Evolutionary conservation across 2,329 filamentous ascomycete species (phyloP), one percentile per base, ranked within the genome.

Genomic region (Clonostachys sp.): DNA sequence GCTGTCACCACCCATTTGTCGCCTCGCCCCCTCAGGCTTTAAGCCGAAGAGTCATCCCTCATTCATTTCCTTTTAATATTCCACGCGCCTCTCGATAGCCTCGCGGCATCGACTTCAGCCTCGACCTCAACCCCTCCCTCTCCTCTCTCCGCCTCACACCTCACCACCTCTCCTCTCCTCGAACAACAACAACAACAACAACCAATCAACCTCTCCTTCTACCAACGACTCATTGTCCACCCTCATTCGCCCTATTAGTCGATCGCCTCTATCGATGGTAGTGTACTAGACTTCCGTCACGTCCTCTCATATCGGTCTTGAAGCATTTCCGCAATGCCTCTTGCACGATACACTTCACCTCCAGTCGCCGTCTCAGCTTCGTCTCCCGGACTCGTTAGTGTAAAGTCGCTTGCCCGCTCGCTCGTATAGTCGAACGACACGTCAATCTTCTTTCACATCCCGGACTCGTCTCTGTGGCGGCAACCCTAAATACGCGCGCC

Each of bases 291-390:
- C 61, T 57, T 55, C 60, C 59, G 55, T 56, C 56, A 41, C 41
- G 49, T 53, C 54, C 41, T 24, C 14, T 17, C 18, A 16, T 41
- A 30, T 16, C 20, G 20, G 30, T 44, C 35, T 43, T 16, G 56
- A 60, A 66, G 63, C 60, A 62, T 62, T 65, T 54, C 58, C 64
- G 81, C 71, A 60, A 84, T 84, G 81, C 73, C 71, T 77, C 62
- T 81, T 80, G 74, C 68, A 73, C 70, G 65, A 67, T 64, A 63
- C 58, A 59, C 58, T 59, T 56, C 63, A 62, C 71, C 68, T 71
- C 75, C 80, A 83, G 81, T 84, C 79, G 80, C 74, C 77, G 71
- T 78, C 78, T 76, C 72, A 67, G 76, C 73, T 70, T 73, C 69
- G 78, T 80, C 75, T 63, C 73, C 78, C 78, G 77, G 78, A 78